These are phyloP conservation scores for Firmiana major DNA, from an alignment of 345 rosid species.

Conservation along the genomic window DNA sequence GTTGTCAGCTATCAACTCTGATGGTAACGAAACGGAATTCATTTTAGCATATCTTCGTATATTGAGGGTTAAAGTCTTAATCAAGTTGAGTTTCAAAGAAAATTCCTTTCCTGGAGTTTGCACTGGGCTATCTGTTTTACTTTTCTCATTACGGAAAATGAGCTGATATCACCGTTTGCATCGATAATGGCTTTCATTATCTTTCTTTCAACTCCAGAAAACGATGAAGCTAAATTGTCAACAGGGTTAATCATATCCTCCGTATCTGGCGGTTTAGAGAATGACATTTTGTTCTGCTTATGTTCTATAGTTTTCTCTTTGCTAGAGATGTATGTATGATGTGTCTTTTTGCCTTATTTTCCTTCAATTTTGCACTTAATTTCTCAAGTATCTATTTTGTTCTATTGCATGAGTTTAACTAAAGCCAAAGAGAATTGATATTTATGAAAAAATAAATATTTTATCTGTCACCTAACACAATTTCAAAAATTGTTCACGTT, in stretches of 20 bases:
- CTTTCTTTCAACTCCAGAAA: background rate
- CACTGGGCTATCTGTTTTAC: background rate
- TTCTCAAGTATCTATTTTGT: too few relatives aligned
- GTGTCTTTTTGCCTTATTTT: background rate
- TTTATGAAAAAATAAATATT: too few relatives aligned
- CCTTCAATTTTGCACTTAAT: background rate
- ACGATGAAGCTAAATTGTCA: background rate
- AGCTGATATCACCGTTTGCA: background rate
- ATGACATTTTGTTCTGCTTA: background rate
- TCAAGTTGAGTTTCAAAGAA: conserved; percentile 4
- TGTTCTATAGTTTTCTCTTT: background rate
- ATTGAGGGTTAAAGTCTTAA: background rate
- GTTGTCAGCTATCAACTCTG: background rate
- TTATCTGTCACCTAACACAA: too few relatives aligned
- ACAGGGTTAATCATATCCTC: background rate
- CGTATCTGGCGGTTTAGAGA: background rate
- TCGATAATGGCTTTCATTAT: too few relatives aligned
- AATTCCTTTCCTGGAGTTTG: background rate
- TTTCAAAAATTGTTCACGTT: too few relatives aligned
- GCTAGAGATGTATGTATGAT: background rate
- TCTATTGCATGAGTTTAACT: too few relatives aligned
- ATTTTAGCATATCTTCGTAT: background rate
- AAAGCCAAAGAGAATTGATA: too few relatives aligned
- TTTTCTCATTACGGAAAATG: background rate
- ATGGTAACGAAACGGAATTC: background rate